Percentiles rank a stretch among this genome's conserved stretches.
These are phyloP conservation scores for Leccinellum albellum DNA, from an alignment of 768 basidiomycete species.

Conservation along the genomic window DNA sequence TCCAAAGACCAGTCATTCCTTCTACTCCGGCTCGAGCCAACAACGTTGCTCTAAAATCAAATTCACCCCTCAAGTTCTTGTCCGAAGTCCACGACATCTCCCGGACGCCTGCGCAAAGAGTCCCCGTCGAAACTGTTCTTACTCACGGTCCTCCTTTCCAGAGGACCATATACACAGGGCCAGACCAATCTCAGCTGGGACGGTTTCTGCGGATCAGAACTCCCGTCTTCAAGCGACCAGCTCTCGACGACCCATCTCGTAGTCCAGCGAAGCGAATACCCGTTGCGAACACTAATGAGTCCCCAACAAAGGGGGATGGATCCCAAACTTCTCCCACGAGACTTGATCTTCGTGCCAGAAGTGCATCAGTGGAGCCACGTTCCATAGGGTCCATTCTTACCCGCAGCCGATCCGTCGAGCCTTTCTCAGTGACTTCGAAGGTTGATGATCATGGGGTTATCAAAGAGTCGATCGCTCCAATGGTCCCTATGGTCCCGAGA, in stretches of 20 bases:
- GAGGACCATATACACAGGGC: constrained; percentile 34
- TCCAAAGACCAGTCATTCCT: constrained; percentile 28
- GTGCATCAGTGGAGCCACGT: constrained; percentile 35
- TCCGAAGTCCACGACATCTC: constrained; percentile 35
- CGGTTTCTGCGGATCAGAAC: constrained; percentile 14
- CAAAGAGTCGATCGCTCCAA: constrained; percentile 23
- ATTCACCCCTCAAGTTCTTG: constrained; percentile 35
- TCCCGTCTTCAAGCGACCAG: constrained; percentile 42
- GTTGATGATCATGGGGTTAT: constrained; percentile 8
- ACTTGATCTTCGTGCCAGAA: constrained; percentile 25
- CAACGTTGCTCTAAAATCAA: constrained; percentile 2
- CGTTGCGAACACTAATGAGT: constrained; percentile 25
- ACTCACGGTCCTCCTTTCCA: constrained; percentile 47
- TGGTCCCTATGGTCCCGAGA: constrained; percentile 2
- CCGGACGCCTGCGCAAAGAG: constrained; percentile 62
- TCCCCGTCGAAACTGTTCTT: constrained; percentile 53
- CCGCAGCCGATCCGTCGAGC: constrained; percentile 33
- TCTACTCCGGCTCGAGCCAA: constrained; percentile 28
- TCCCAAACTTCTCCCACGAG: constrained; percentile 14
- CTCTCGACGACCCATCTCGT: constrained; percentile 35
- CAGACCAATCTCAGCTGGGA: constrained; percentile 20
- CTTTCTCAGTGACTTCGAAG: constrained; percentile 10
- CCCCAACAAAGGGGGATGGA: constrained; percentile 19
- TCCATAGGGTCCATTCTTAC: constrained; percentile 8
- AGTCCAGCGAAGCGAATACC: constrained; percentile 35